Evolutionary conservation across 208 protist species (phyloP), one percentile per base, ranked within the genome.

Genomic region (Leishmania guyanensis): DNA sequence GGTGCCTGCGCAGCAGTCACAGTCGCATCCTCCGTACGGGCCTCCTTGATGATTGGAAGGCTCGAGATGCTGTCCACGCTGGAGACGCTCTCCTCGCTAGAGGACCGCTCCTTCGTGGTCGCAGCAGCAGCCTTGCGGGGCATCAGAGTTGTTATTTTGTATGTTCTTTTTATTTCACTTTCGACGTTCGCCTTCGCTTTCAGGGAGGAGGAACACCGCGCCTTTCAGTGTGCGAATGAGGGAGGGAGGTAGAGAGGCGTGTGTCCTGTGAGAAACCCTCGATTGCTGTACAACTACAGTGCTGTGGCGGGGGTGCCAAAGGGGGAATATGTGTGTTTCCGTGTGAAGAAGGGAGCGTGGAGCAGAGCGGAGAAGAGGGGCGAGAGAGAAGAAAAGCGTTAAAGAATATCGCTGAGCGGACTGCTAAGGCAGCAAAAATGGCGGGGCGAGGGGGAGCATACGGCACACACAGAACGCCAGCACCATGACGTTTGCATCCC

Each of bases 61-160:
- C 74, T 90, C n/a, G 80, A 60, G 22, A 77, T 51, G 33, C 84
- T 84, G 56, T 86, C 79, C 10, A 26, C 60, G 20, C 75, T 83
- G 68, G 65, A 60, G 9, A 81, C 77, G 33, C 83, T 89, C 29
- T 84, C 85, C 39, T 60, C 43, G 62, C 82, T 88, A 62, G 43
- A 39, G 1, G 74, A 77, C 22, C 74, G 74, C 74, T 62, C 54
- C 56, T 50, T 66, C 56, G 20, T 76, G 14, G 72, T 10, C 20
- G 17, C 51, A 26, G 72, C 17, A 1, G 51, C 51, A 46, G 72
- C 51, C 51, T 56, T 76, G 72, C 51, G 12, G 17, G 72, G 29
- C 72, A 76, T 76, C 51, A 20, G 9, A 53, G 26, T 73, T 36
- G 2, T 4, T 33, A n/a, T 54, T 8, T 29, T 51, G 43, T 46